A percentile compares a stretch with the other conserved stretches of the same genome.
Evolutionary conservation across 1,284 basidiomycete genomes (phyloP).

Genomic region (Paramarasmius palmivorus): DNA sequence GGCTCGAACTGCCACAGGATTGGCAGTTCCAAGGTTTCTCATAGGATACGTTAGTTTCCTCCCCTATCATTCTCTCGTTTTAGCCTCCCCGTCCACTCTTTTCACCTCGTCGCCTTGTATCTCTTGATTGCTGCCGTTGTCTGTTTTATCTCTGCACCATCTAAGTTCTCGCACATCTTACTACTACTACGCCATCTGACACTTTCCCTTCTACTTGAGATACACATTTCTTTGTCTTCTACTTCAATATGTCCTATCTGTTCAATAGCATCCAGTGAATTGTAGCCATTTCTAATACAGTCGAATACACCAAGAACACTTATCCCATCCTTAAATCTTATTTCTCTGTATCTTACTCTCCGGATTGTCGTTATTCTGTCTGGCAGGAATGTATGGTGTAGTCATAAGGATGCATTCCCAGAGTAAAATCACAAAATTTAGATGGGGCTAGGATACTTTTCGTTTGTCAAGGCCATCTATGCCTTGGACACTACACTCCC

Average conservation of each 20-base stretch:
- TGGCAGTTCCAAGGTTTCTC: slow-evolving; percentile 77
- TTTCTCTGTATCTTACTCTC: too few relatives aligned
- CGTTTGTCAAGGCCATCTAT: too few relatives aligned
- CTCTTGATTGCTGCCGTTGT: neutral
- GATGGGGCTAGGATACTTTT: too few relatives aligned
- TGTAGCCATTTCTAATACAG: slow-evolving; percentile 15
- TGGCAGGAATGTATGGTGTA: slow-evolving; percentile 9
- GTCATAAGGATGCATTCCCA: slow-evolving; percentile 1
- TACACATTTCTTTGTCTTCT: slow-evolving; percentile 9
- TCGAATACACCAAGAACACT: neutral
- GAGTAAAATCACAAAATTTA: neutral
- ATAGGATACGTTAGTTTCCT: slow-evolving; percentile 28
- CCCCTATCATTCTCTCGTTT: slow-evolving; percentile 5
- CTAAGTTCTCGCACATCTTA: slow-evolving; percentile 12
- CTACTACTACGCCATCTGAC: slow-evolving; percentile 3
- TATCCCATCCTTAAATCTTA: neutral
- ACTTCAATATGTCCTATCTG: neutral
- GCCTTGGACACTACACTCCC: slow-evolving; percentile 70
- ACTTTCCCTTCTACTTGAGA: slow-evolving; percentile 15
- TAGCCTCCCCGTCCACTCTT: neutral
- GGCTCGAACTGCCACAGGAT: slow-evolving; percentile 72
- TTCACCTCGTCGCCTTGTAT: neutral
- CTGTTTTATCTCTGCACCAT: neutral
- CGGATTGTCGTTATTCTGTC: too few relatives aligned
- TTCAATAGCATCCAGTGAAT: slow-evolving; percentile 3